Percentiles rank a stretch among this genome's conserved stretches.
Conservation (phyloP, 371 early-diverging fungal genomes). For the Mucor velutinosus region DNA sequence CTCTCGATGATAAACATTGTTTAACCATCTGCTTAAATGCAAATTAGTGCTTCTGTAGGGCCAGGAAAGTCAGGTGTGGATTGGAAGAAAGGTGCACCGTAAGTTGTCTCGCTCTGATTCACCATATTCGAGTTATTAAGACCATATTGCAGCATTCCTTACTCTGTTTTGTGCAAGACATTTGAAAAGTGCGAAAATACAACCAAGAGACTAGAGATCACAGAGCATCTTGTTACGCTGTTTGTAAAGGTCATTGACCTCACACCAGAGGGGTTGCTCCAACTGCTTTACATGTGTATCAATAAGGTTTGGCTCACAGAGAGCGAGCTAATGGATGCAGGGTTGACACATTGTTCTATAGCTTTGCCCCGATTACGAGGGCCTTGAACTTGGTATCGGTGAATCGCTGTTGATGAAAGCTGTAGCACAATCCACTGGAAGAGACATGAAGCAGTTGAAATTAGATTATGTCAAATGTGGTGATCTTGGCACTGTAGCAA, state of each 20-base stretch:
- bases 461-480: constrained; percentile 78
- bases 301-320: constrained; percentile 66
- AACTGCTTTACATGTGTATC: constrained; percentile 89
- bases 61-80: neutral
- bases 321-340: neutral
- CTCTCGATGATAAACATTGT: neutral
- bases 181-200: constrained; percentile 84
- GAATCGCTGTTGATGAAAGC: constrained; percentile 94
- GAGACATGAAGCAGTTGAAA: constrained; percentile 77
- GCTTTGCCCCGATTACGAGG: constrained; percentile 96
- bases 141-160: constrained; percentile 66
- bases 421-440: constrained; percentile 88
- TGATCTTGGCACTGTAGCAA: constrained; percentile 93
- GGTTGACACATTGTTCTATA: constrained; percentile 17
- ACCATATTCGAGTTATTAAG: neutral
- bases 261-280: constrained; percentile 72
- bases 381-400: constrained; percentile 96
- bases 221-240: constrained; percentile 77
- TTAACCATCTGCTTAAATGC: neutral
- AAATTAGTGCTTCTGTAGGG: constrained; percentile 13
- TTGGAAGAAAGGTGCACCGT: constrained; percentile 16
- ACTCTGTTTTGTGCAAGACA: constrained; percentile 81
- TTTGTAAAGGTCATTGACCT: constrained; percentile 72
- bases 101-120: neutral
- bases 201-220: constrained; percentile 78